phyloP scores from a whole-genome alignment of 2,329 filamentous ascomycete species.

The Exophiala oligosperma region DNA sequence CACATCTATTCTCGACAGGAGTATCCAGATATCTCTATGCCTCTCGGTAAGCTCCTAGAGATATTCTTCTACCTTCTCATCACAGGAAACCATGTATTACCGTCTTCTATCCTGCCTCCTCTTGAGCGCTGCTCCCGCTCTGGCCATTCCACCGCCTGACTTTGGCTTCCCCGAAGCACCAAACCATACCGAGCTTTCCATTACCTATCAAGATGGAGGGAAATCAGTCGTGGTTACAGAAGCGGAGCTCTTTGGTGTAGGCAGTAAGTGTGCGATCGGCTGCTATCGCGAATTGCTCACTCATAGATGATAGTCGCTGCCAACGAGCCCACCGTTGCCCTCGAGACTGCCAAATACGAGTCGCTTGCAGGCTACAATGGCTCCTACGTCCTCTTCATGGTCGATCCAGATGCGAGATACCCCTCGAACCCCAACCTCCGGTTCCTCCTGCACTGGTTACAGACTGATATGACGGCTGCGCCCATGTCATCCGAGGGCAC shows the following conservation, averaged over 20 bases:
- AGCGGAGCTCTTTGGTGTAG: conserved; percentile 22
- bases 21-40: no score
- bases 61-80: not conserved
- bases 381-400: conserved; percentile 27
- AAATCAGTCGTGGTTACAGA: conserved; percentile 14
- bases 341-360: conserved; percentile 20
- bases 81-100: not conserved
- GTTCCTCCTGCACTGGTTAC: conserved; percentile 26
- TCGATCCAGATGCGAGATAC: conserved; percentile 27
- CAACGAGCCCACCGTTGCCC: conserved; percentile 18
- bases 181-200: conserved; percentile 19
- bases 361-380: conserved; percentile 22
- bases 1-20: no score
- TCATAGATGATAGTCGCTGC: conserved; percentile 18
- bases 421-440: conserved; percentile 18
- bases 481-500: conserved; percentile 15
- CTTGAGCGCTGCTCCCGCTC: not conserved
- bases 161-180: conserved; percentile 25
- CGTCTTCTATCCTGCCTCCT: not conserved
- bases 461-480: conserved; percentile 19
- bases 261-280: conserved; percentile 3
- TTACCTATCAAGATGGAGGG: conserved; percentile 22
- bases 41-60: no score
- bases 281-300: not conserved
- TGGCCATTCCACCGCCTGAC: conserved; percentile 23